A percentile compares a stretch with the other conserved stretches of the same genome.
phyloP scores from a whole-genome alignment of 805 yeast species.

The Candida railenensis region DNA sequence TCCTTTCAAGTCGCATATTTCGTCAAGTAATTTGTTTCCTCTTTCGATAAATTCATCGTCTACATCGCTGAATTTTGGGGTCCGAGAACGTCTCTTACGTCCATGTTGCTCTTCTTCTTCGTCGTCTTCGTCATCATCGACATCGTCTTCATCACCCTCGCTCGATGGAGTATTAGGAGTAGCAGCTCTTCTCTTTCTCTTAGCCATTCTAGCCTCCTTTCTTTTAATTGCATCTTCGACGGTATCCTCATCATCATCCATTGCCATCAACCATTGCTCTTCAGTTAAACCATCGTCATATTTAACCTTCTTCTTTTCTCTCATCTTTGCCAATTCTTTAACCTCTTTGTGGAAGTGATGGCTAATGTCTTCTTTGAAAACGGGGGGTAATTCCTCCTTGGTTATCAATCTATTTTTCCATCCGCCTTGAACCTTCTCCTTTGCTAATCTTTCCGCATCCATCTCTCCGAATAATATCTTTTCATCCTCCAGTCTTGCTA shows the following conservation, averaged over 20 bases:
- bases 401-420: conserved; percentile 57
- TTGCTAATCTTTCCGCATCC: conserved; percentile 54
- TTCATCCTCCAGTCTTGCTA: conserved; percentile 69
- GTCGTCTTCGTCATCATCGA: conserved; percentile 22
- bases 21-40: conserved; percentile 42
- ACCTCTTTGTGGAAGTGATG: conserved; percentile 50
- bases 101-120: conserved; percentile 15
- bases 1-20: conserved; percentile 40
- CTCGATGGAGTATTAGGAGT: conserved; percentile 12
- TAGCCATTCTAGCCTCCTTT: conserved; percentile 44
- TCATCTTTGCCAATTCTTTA: conserved; percentile 54
- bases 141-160: conserved; percentile 26
- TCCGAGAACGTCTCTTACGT: conserved; percentile 16
- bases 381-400: conserved; percentile 72
- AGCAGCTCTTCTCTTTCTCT: conserved; percentile 31
- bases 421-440: conserved; percentile 29
- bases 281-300: conserved; percentile 89
- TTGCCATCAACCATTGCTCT: conserved; percentile 86
- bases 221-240: conserved; percentile 59
- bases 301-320: conserved; percentile 78
- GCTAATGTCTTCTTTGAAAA: conserved; percentile 67
- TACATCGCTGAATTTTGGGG: conserved; percentile 14
- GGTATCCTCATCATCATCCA: conserved; percentile 69
- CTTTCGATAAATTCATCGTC: conserved; percentile 19
- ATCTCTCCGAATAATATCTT: conserved; percentile 52